Evolutionary conservation across 1,284 basidiomycete genomes (phyloP).

Genomic region (Trichosporon asahii): DNA sequence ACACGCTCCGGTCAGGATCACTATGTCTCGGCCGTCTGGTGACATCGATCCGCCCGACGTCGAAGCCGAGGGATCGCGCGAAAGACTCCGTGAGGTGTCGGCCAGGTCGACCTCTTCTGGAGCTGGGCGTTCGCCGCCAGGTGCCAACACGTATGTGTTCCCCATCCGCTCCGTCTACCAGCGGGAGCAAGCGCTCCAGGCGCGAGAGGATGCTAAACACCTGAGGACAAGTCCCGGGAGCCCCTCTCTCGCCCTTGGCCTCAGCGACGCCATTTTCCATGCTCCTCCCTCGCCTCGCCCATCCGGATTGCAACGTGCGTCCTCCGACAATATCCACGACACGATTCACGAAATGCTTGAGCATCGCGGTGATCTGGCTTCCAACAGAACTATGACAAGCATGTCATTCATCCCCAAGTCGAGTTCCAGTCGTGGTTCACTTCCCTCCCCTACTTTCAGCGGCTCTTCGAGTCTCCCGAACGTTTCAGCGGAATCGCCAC

Average conservation of each 20-base stretch:
- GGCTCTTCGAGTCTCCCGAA: not conserved
- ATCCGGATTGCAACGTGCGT: not conserved
- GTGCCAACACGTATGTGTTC: slow-evolving; percentile 37
- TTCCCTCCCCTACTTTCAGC: slow-evolving; percentile 11
- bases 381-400: slow-evolving; percentile 9
- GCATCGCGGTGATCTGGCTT: slow-evolving; percentile 12
- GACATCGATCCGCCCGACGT: not conserved
- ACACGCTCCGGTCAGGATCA: not conserved
- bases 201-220: not conserved
- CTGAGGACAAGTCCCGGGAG: not conserved
- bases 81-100: not conserved
- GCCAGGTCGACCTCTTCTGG: not conserved
- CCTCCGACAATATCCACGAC: not conserved
- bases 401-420: slow-evolving; percentile 9
- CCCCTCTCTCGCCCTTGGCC: not conserved
- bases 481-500: not conserved
- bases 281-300: not conserved
- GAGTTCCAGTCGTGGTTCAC: slow-evolving; percentile 21
- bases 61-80: not conserved
- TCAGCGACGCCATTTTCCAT: not conserved
- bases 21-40: not conserved
- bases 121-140: not conserved
- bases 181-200: slow-evolving; percentile 10
- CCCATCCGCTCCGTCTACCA: slow-evolving; percentile 47
- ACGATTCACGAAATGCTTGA: slow-evolving; percentile 31